phyloP scores from a whole-genome alignment of 2,329 filamentous ascomycete species.

The Apiospora pterosperma region DNA sequence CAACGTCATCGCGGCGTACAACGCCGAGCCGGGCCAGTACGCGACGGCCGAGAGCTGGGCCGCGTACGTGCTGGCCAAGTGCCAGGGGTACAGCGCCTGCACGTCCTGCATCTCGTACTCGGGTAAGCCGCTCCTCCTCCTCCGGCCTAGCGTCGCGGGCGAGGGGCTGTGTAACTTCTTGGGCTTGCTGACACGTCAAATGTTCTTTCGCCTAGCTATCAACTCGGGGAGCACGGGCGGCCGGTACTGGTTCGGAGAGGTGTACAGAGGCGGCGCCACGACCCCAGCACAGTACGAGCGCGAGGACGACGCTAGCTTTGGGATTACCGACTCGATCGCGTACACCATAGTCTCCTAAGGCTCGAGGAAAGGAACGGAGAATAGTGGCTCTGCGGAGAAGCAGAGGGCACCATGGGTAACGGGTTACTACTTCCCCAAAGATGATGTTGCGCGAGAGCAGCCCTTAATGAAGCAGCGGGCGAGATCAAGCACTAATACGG shows the following conservation, averaged over 20 bases:
- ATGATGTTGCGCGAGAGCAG: background rate
- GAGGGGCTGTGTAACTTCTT: background rate
- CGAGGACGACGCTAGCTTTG: background rate
- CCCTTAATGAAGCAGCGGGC: background rate
- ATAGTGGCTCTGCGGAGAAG: background rate
- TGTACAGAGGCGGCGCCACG: constrained; percentile 2
- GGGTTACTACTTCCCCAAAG: too few species aligned
- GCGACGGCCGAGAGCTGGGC: constrained; percentile 1
- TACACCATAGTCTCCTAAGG: background rate
- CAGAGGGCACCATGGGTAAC: too few species aligned
- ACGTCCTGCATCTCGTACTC: constrained; percentile 4
- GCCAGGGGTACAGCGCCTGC: background rate
- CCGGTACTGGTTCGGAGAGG: constrained; percentile 7
- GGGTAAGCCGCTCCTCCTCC: background rate
- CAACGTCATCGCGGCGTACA: constrained; percentile 6
- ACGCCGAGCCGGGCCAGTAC: constrained; percentile 1
- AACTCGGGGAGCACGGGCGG: constrained; percentile 4
- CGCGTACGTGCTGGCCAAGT: background rate
- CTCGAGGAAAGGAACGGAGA: too few species aligned
- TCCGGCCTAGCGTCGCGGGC: background rate
- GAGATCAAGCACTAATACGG: background rate
- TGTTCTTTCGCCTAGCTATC: background rate
- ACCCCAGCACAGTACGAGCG: background rate
- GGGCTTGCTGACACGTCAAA: background rate
- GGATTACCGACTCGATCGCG: background rate